Evolutionary conservation across 2,329 filamentous ascomycete genomes (phyloP).

Genomic region (Trichophyton equinum): DNA sequence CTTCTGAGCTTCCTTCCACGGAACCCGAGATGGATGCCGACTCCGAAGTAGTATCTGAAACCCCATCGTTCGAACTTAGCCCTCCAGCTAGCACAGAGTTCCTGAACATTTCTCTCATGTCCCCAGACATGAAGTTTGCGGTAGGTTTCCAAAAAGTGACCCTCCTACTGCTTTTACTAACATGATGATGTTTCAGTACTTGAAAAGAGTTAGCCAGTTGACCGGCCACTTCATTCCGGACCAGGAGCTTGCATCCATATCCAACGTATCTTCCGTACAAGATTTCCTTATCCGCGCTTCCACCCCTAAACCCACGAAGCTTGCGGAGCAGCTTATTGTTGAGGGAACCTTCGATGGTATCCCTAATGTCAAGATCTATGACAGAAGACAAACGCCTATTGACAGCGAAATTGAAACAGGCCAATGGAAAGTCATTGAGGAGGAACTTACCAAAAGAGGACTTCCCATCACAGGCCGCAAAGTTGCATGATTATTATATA

Average conservation of each 20-base stretch:
- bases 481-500: not conserved
- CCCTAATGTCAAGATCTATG: slow-evolving; percentile 58
- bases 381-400: slow-evolving; percentile 53
- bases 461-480: slow-evolving; percentile 38
- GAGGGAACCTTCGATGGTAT: slow-evolving; percentile 40
- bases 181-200: slow-evolving; percentile 43
- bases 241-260: slow-evolving; percentile 46
- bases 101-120: slow-evolving; percentile 45
- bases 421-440: slow-evolving; percentile 66
- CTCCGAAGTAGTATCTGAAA: slow-evolving; percentile 1
- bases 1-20: not conserved
- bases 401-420: slow-evolving; percentile 61
- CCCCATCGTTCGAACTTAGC: slow-evolving; percentile 1
- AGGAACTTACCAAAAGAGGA: slow-evolving; percentile 51
- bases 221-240: slow-evolving; percentile 69
- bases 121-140: slow-evolving; percentile 56
- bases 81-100: slow-evolving; percentile 38
- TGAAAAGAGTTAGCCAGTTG: slow-evolving; percentile 69
- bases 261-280: slow-evolving; percentile 44
- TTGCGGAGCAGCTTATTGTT: slow-evolving; percentile 47
- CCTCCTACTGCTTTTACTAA: slow-evolving; percentile 10
- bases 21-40: not conserved
- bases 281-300: slow-evolving; percentile 33
- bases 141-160: slow-evolving; percentile 40
- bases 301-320: slow-evolving; percentile 38